These are phyloP conservation scores for Theobroma cacao DNA, from an alignment of 345 rosid genomes.

Conservation along the genomic window DNA sequence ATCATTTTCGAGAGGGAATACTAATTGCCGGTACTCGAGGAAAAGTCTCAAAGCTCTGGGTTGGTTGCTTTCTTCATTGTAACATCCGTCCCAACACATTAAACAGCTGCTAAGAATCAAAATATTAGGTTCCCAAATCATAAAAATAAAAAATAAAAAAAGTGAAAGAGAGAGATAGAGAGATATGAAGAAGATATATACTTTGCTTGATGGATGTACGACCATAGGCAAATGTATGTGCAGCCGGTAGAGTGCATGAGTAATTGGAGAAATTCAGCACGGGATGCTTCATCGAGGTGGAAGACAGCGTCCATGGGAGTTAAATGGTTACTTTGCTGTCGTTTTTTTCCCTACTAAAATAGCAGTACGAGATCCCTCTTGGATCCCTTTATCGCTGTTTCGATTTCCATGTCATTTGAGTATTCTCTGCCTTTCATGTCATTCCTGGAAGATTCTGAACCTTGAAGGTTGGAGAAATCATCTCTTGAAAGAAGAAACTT, in stretches of 20 bases:
- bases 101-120: slow-evolving; percentile 38
- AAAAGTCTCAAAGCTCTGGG: slow-evolving; percentile 47
- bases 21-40: slow-evolving; percentile 38
- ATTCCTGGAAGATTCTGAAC: background rate
- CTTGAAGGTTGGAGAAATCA: background rate
- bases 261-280: slow-evolving; percentile 39
- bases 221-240: slow-evolving; percentile 74
- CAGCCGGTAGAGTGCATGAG: slow-evolving; percentile 46
- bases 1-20: slow-evolving; percentile 31
- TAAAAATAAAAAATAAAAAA: background rate
- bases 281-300: slow-evolving; percentile 33
- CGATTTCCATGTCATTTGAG: background rate
- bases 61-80: slow-evolving; percentile 35
- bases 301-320: slow-evolving; percentile 54
- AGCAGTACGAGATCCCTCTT: background rate
- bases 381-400: background rate
- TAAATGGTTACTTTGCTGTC: no score
- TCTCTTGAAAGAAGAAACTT: background rate
- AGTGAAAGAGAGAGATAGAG: background rate
- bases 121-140: background rate
- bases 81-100: slow-evolving; percentile 50
- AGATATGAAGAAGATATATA: slow-evolving; percentile 5
- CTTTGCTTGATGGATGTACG: slow-evolving; percentile 40
- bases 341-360: background rate
- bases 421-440: background rate